Evolutionary conservation across 2,329 filamentous ascomycete genomes (phyloP).

Genomic region (Aureobasidium uvarum): DNA sequence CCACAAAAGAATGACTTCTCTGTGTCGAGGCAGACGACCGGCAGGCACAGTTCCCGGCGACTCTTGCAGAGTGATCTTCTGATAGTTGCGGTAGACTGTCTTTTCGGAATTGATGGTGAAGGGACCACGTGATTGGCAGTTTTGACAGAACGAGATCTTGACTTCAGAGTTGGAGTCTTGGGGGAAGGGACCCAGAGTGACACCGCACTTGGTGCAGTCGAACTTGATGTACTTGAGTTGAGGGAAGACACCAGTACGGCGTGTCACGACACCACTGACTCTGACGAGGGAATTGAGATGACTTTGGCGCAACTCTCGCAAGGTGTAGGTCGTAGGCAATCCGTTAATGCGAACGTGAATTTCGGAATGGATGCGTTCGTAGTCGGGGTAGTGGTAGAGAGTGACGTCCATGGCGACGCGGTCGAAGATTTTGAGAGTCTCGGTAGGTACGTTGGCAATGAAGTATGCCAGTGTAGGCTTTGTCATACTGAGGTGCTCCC

Average conservation of each 20-base stretch:
- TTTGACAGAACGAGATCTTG: conserved; percentile 94
- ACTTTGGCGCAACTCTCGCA: conserved; percentile 89
- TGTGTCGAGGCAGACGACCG: conserved; percentile 85
- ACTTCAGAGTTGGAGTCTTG: conserved; percentile 97
- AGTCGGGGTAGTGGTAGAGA: conserved; percentile 93
- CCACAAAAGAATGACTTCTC: conserved; percentile 94
- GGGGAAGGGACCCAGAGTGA: conserved; percentile 91
- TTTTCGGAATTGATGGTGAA: conserved; percentile 97
- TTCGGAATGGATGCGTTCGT: conserved; percentile 94
- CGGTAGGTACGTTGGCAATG: conserved; percentile 89
- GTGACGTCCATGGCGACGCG: conserved; percentile 96
- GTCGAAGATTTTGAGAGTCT: conserved; percentile 94
- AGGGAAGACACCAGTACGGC: conserved; percentile 91
- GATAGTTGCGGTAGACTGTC: conserved; percentile 97
- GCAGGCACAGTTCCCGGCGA: conserved; percentile 96
- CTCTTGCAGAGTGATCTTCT: conserved; percentile 95
- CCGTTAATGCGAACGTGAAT: conserved; percentile 97
- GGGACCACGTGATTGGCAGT: conserved; percentile 90
- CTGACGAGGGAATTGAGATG: conserved; percentile 95
- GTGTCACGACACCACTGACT: conserved; percentile 92
- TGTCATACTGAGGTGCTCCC: conserved; percentile 82
- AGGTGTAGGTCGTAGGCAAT: conserved; percentile 88
- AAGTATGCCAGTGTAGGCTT: conserved; percentile 97
- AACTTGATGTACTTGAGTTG: conserved; percentile 99
- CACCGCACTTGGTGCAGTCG: conserved; percentile 88